These are phyloP conservation scores for Saccharum officinarum DNA, from an alignment of 176 grass and related monocot species.

Conservation along the genomic window DNA sequence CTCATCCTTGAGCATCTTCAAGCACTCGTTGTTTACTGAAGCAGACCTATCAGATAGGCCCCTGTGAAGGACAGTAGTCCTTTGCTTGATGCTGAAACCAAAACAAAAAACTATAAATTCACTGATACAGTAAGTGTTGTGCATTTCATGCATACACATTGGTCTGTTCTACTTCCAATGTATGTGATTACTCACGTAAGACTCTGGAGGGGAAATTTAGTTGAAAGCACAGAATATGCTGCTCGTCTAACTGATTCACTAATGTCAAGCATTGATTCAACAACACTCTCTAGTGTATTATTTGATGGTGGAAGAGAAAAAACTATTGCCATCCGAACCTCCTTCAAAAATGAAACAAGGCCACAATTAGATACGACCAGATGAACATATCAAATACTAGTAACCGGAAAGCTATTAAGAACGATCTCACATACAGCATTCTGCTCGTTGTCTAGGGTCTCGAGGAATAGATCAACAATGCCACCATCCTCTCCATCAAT, in stretches of 20 bases:
- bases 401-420: slow-evolving; percentile 5
- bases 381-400: neutral
- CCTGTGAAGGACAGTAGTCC: slow-evolving; percentile 84
- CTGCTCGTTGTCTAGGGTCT: slow-evolving; percentile 63
- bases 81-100: slow-evolving; percentile 92
- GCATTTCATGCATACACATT: slow-evolving; percentile 15
- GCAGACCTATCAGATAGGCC: slow-evolving; percentile 75
- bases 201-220: slow-evolving; percentile 89
- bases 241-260: slow-evolving; percentile 75
- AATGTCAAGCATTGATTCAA: slow-evolving; percentile 66
- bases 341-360: slow-evolving; percentile 48
- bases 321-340: slow-evolving; percentile 70
- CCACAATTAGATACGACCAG: slow-evolving; percentile 14
- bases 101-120: slow-evolving; percentile 18
- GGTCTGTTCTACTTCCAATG: slow-evolving; percentile 3
- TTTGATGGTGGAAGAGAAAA: slow-evolving; percentile 77
- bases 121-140: neutral
- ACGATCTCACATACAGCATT: slow-evolving; percentile 63
- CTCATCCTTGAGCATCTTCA: slow-evolving; percentile 95
- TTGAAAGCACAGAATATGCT: slow-evolving; percentile 70
- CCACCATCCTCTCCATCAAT: slow-evolving; percentile 61
- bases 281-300: slow-evolving; percentile 67
- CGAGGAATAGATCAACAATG: slow-evolving; percentile 68
- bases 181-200: slow-evolving; percentile 60
- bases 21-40: slow-evolving; percentile 63